phyloP scores from a whole-genome alignment of 2,329 filamentous ascomycete genomes.

The Xylaria polymorpha region DNA sequence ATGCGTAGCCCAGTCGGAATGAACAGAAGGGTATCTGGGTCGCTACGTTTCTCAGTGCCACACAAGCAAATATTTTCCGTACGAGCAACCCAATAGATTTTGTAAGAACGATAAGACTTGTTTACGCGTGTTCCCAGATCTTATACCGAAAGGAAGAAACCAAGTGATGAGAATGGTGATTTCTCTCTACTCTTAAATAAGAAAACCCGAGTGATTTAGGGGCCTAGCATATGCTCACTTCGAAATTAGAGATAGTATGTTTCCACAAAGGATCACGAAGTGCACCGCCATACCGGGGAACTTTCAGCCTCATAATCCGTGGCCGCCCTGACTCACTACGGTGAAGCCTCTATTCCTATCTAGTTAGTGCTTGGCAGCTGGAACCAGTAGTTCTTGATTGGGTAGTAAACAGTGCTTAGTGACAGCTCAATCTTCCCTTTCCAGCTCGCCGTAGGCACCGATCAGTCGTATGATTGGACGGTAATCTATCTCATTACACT shows the following conservation, averaged over 20 bases:
- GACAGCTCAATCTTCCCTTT: background rate
- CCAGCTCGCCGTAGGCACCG: constrained; percentile 1
- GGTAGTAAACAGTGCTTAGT: background rate
- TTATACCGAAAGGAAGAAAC: background rate
- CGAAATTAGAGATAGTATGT: background rate
- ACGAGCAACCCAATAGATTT: background rate
- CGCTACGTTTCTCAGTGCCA: background rate
- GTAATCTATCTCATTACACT: background rate
- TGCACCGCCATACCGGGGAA: background rate
- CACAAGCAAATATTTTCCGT: background rate
- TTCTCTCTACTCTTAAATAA: constrained; percentile 2
- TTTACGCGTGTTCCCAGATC: background rate
- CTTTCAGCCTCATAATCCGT: background rate
- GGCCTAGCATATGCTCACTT: background rate
- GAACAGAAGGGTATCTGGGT: background rate
- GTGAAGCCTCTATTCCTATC: constrained; percentile 1
- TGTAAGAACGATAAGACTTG: background rate
- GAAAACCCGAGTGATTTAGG: background rate
- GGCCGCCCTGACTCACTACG: constrained; percentile 16
- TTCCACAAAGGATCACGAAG: background rate
- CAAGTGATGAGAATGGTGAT: background rate
- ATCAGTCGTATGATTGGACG: background rate
- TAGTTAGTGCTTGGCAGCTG: background rate
- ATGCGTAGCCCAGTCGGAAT: background rate
- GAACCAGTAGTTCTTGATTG: background rate